Percentiles rank a stretch among this genome's conserved stretches.
phyloP scores from a whole-genome alignment of 1,284 basidiomycete genomes.

The Sphagnurus paluster region DNA sequence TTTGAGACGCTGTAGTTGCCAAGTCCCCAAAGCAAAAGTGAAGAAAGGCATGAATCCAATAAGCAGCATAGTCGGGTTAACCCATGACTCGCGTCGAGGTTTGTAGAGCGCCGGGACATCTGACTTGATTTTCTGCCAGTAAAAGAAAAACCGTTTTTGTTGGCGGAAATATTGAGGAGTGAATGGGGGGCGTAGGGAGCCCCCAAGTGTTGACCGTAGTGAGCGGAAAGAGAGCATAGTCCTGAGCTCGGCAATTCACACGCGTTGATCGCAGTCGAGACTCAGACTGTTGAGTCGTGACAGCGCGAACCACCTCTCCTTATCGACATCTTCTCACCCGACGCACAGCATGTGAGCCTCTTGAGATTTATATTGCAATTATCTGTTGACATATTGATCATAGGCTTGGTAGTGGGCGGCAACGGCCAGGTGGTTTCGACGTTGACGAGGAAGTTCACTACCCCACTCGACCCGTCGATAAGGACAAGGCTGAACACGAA shows the following conservation, averaged over 20 bases:
- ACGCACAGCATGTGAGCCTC: slow-evolving; percentile 12
- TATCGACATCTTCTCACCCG: slow-evolving; percentile 2
- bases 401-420: slow-evolving; percentile 36
- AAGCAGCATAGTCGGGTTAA: slow-evolving; percentile 76
- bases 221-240: slow-evolving; percentile 17
- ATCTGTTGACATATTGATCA: neutral
- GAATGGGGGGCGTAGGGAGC: slow-evolving; percentile 2
- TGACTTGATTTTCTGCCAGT: slow-evolving; percentile 18
- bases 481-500: slow-evolving; percentile 93
- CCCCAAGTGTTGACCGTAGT: slow-evolving; percentile 2
- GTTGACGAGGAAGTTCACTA: slow-evolving; percentile 83
- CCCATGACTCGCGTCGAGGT: slow-evolving; percentile 54
- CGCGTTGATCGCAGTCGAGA: slow-evolving; percentile 15
- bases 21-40: slow-evolving; percentile 90
- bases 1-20: slow-evolving; percentile 89
- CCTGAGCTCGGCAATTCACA: slow-evolving; percentile 12
- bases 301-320: slow-evolving; percentile 3
- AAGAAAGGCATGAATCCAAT: slow-evolving; percentile 89
- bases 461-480: slow-evolving; percentile 94
- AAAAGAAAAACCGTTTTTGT: slow-evolving; percentile 9
- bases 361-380: neutral
- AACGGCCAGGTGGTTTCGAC: slow-evolving; percentile 54
- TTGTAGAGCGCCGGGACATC: slow-evolving; percentile 50
- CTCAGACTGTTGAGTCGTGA: slow-evolving; percentile 5
- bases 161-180: slow-evolving; percentile 4